Conservation (phyloP, 2,329 filamentous ascomycete genomes). For the Zymoseptoria pseudotritici region DNA sequence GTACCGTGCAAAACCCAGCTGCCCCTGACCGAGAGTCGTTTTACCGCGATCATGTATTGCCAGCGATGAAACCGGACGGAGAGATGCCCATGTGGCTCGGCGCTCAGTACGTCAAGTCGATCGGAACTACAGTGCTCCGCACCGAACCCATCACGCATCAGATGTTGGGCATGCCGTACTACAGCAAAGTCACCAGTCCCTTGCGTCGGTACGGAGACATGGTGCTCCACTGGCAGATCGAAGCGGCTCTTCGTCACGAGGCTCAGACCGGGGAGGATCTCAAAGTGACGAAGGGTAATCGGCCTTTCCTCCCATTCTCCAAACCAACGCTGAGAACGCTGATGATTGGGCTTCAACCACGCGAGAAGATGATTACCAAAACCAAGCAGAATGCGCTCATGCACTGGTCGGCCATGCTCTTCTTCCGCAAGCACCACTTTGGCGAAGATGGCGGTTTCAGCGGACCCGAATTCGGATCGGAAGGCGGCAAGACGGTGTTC, state of each 20-base stretch:
- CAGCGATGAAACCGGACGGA: constrained; percentile 31
- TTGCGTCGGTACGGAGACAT: constrained; percentile 55
- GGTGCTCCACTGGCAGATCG: constrained; percentile 57
- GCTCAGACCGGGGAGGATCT: constrained; percentile 39
- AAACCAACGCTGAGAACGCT: constrained; percentile 41
- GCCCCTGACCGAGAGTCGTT: constrained; percentile 30
- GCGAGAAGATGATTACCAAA: constrained; percentile 37
- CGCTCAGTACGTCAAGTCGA: constrained; percentile 35
- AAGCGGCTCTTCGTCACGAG: constrained; percentile 53
- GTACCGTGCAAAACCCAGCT: constrained; percentile 25
- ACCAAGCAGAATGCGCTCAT: constrained; percentile 29
- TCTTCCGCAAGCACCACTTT: constrained; percentile 53
- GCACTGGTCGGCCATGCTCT: constrained; percentile 47
- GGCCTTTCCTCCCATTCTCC: constrained; percentile 44
- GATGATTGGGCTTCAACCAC: constrained; percentile 40
- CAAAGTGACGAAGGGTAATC: constrained; percentile 22
- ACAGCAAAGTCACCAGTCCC: constrained; percentile 54
- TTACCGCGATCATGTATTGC: constrained; percentile 29
- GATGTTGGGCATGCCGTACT: constrained; percentile 45
- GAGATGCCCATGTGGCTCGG: constrained; percentile 32
- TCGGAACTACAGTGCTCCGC: constrained; percentile 38
- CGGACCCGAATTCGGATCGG: background rate
- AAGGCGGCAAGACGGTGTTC: constrained; percentile 10
- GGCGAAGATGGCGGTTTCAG: constrained; percentile 31
- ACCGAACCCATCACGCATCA: constrained; percentile 44